Evolutionary conservation across 805 yeast species (phyloP), one percentile per base, ranked within the genome.

Genomic region (Candida khao-thaluensis): DNA sequence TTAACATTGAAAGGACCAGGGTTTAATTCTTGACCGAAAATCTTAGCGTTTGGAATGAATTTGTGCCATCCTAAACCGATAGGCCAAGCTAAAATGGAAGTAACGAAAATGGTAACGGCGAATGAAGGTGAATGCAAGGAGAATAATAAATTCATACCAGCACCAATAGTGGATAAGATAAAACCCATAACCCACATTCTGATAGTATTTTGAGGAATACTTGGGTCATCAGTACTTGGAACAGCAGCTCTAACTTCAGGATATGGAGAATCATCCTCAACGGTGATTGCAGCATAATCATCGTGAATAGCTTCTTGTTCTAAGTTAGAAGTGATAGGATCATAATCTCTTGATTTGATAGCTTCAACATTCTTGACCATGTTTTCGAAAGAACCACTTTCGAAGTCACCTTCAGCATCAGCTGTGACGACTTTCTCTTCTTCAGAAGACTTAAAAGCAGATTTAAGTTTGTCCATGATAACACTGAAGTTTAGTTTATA

Each of bases 241-340:
- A 77, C 77, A 16, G 81, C 74, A 18, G 85, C 75, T 56, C 87
- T 70, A 15, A 81, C 85, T 57, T 81, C 86, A 1, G 83, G 77
- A 52, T 80, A 81, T 7, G 85, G 84, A 15, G 69, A 62, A 37
- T 55, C 54, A 42, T 46, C 67, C 48, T 72, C 60, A 54, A 66
- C 63, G 21, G 59, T 49, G 22, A 67, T 64, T 16, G 74, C 75
- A 35, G 68, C 65, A 38, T 65, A 66, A 20, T 62, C 71, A 43
- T 62, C 67, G 7, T 49, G 53, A 21, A 50, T 28, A 20, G 57
- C 44, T 5, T 50, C 59, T 34, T 54, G 35, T 6, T 44, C 48
- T 31, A 59, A 37, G 25, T 52, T 39, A 11, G 64, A 59, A 25
- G 64, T 53, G 18, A 62, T 53, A 0, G 65, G 62, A 45, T 62